Base-by-base conservation (phyloP, 768 basidiomycete genomes). In the Mycena vitilis region DNA sequence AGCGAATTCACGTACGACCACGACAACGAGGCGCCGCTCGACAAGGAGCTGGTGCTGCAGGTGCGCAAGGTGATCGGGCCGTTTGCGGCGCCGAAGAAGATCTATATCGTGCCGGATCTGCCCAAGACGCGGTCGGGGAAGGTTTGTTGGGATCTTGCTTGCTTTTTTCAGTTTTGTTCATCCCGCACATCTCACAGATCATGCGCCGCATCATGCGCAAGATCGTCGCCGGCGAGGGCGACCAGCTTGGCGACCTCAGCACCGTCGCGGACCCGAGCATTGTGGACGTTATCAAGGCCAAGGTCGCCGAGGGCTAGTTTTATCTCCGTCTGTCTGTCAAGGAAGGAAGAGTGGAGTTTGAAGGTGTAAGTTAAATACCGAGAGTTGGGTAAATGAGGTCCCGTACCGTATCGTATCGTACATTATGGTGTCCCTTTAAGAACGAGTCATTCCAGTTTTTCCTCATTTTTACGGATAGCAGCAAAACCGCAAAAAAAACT, bases 41-140 rank as follows among this genome's bases (percentile, higher is more conserved):
- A 82, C 60, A 98, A 98, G 81, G 97, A 98, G 81, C 89, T 99
- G 68, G 86, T 91, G 36, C 88, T 98, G 38, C 96, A 98, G 82
- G 96, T 98, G 22, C 91, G 98, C 76, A 99, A 99, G 83, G 93
- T 94, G 51, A 99, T 99, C 68, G 98, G 97, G 5, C 96, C 98
- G 4, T 98, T 99, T 80, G 97, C 97, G 1, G 92, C 96, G 18
- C 97, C 97, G 34, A 99, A 98, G 88, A 94, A 92, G 82, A 89
- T 97, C 73, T 90, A 85, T 78, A 84, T 96, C 73, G 92, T 95
- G 71, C 71, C 79, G 49, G 96, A 97, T 80, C 82, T 98, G 62
- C 96, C 96, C 44, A 98, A 98, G 44, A 98, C 97, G 40, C 86
- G 97, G 54, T 94, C 92, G 18, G 96, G 96, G 49, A 99, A 99